Percentiles rank a stretch among this genome's conserved stretches.
phyloP scores from a whole-genome alignment of 768 basidiomycete genomes.

The Kwoniella botswanensis region DNA sequence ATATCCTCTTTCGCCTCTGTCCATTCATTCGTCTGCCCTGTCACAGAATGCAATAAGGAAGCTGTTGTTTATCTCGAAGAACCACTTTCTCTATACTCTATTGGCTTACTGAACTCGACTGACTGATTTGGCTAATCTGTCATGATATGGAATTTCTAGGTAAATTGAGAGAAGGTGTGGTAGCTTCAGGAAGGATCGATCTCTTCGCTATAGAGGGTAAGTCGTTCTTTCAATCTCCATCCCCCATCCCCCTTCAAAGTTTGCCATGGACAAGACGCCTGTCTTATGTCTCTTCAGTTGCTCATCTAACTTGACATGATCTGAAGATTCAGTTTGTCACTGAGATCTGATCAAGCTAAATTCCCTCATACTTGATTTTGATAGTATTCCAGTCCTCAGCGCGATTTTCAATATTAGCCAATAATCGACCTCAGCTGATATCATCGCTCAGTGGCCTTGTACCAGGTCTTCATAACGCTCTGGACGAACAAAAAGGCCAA shows the following conservation, averaged over 20 bases:
- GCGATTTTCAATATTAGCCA: constrained; percentile 40
- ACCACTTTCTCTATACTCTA: too few species aligned
- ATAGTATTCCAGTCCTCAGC: constrained; percentile 54
- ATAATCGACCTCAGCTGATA: constrained; percentile 46
- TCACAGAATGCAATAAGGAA: too few species aligned
- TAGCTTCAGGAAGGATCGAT: constrained; percentile 52
- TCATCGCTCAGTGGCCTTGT: constrained; percentile 51
- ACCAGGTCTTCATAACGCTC: constrained; percentile 43
- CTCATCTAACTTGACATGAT: not conserved
- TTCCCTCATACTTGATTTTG: not conserved
- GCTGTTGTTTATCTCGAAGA: too few species aligned
- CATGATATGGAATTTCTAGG: constrained; percentile 24
- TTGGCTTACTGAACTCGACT: too few species aligned
- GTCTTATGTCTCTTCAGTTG: not conserved
- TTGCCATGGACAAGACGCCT: too few species aligned
- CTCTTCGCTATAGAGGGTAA: constrained; percentile 54
- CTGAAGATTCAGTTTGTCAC: too few species aligned
- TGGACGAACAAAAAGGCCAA: constrained; percentile 10
- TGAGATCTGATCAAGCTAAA: not conserved
- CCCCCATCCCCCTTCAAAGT: too few species aligned
- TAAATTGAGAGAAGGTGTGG: constrained; percentile 55
- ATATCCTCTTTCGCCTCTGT: too few species aligned
- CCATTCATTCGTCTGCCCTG: too few species aligned
- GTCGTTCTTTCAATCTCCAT: not conserved
- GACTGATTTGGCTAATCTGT: too few species aligned